A percentile compares a stretch with the other conserved stretches of the same genome.
Conservation (phyloP, 768 basidiomycete species). For the Filobasidium floriforme region DNA sequence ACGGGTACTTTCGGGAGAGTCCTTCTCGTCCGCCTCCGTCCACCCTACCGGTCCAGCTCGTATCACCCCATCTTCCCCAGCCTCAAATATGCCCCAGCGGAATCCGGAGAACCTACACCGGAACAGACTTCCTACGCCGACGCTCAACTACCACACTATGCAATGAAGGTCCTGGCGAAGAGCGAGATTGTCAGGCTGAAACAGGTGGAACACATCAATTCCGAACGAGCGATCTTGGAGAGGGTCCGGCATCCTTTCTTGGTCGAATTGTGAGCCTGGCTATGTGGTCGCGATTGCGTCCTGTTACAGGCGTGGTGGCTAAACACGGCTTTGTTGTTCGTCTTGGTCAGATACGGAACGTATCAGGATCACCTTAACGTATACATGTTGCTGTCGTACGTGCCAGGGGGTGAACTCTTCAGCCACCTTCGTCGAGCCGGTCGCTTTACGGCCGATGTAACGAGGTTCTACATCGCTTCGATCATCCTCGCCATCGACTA, state of each 20-base stretch:
- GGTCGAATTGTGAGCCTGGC: slow-evolving; percentile 73
- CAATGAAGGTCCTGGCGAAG: slow-evolving; percentile 46
- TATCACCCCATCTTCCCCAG: slow-evolving; percentile 43
- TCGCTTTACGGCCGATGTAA: slow-evolving; percentile 92
- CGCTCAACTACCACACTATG: slow-evolving; percentile 44
- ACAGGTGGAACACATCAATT: slow-evolving; percentile 96
- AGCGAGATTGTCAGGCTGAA: slow-evolving; percentile 56
- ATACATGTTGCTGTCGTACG: slow-evolving; percentile 94
- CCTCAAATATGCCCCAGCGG: slow-evolving; percentile 31
- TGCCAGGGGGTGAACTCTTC: slow-evolving; percentile 95
- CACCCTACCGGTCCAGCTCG: slow-evolving; percentile 19
- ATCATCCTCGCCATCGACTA: slow-evolving; percentile 92
- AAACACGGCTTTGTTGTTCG: too few relatives aligned
- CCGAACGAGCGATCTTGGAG: slow-evolving; percentile 87
- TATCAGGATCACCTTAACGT: slow-evolving; percentile 88
- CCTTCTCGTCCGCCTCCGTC: slow-evolving; percentile 61
- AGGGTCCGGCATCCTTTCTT: slow-evolving; percentile 89
- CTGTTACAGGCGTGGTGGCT: neutral
- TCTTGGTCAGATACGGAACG: slow-evolving; percentile 34
- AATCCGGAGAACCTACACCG: slow-evolving; percentile 30
- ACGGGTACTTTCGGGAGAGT: slow-evolving; percentile 96
- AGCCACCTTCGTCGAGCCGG: slow-evolving; percentile 82
- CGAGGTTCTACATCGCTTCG: slow-evolving; percentile 92
- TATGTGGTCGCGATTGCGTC: neutral
- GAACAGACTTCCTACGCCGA: slow-evolving; percentile 37